Percentiles rank a stretch among this genome's conserved stretches.
phyloP scores from a whole-genome alignment of 306 rosid genomes.

The Cicer pinnatifidum region DNA sequence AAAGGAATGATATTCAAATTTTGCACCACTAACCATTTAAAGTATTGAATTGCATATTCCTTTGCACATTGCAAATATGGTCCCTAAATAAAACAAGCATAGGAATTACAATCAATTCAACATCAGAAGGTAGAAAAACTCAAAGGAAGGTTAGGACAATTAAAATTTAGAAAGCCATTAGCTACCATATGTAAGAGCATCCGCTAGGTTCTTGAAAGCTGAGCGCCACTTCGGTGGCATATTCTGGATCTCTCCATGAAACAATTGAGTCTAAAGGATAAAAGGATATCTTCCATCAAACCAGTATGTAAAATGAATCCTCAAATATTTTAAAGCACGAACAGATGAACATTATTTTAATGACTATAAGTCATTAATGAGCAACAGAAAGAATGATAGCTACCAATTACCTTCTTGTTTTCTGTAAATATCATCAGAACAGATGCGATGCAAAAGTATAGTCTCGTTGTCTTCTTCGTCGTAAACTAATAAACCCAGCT shows the following conservation, averaged over 20 bases:
- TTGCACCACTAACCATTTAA: slow-evolving; percentile 71
- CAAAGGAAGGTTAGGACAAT: background rate
- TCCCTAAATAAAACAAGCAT: slow-evolving; percentile 67
- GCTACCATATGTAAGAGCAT: slow-evolving; percentile 84
- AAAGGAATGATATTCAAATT: slow-evolving; percentile 17
- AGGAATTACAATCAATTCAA: slow-evolving; percentile 40
- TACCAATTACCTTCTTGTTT: slow-evolving; percentile 87
- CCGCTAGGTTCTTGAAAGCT: slow-evolving; percentile 93
- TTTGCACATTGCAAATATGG: slow-evolving; percentile 80
- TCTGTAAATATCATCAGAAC: slow-evolving; percentile 79
- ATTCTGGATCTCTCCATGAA: slow-evolving; percentile 95
- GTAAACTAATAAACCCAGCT: slow-evolving; percentile 75
- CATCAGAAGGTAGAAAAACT: slow-evolving; percentile 31
- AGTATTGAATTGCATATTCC: slow-evolving; percentile 79
- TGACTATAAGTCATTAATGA: slow-evolving; percentile 1
- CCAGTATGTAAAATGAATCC: slow-evolving; percentile 13
- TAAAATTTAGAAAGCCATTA: slow-evolving; percentile 19
- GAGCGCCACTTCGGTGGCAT: slow-evolving; percentile 79
- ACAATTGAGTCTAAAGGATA: slow-evolving; percentile 72
- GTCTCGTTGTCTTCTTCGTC: slow-evolving; percentile 90
- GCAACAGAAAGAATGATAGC: slow-evolving; percentile 4
- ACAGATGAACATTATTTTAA: background rate
- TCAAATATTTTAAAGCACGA: slow-evolving; percentile 18
- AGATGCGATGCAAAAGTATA: slow-evolving; percentile 80
- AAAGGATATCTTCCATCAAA: slow-evolving; percentile 24